Conservation (phyloP, 2,329 filamentous ascomycete genomes). For the Epichloe coenophiala region DNA sequence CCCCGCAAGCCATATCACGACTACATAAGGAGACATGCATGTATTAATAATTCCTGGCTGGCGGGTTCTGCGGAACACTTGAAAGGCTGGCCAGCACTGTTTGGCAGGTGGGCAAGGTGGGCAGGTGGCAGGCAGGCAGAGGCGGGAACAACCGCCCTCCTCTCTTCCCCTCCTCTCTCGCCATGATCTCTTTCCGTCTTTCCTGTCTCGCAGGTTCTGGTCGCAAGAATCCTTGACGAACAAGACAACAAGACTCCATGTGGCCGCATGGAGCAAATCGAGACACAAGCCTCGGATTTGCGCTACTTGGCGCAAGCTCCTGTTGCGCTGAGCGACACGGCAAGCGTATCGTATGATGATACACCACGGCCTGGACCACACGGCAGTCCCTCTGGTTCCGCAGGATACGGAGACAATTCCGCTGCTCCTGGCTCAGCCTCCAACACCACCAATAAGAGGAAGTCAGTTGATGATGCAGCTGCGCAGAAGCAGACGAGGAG, state of each 20-base stretch:
- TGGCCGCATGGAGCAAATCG: conserved; percentile 36
- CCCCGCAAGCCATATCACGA: too few relatives aligned
- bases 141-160: neutral
- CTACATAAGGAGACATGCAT: too few relatives aligned
- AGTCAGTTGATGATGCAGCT: conserved; percentile 28
- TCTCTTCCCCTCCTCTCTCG: neutral
- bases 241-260: neutral
- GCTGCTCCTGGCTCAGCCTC: conserved; percentile 13
- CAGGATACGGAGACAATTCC: conserved; percentile 36
- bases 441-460: conserved; percentile 21
- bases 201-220: neutral
- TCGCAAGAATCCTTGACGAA: neutral
- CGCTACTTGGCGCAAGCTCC: conserved; percentile 33
- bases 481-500: conserved; percentile 42
- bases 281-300: conserved; percentile 40
- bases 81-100: too few relatives aligned
- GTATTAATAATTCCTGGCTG: too few relatives aligned
- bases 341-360: conserved; percentile 20
- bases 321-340: conserved; percentile 16
- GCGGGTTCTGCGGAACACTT: too few relatives aligned
- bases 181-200: neutral
- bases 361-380: conserved; percentile 19
- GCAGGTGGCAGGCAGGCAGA: too few relatives aligned
- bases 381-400: conserved; percentile 24
- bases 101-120: too few relatives aligned